Conservation (phyloP, 2,329 filamentous ascomycete genomes). For the Cryphonectria parasitica region DNA sequence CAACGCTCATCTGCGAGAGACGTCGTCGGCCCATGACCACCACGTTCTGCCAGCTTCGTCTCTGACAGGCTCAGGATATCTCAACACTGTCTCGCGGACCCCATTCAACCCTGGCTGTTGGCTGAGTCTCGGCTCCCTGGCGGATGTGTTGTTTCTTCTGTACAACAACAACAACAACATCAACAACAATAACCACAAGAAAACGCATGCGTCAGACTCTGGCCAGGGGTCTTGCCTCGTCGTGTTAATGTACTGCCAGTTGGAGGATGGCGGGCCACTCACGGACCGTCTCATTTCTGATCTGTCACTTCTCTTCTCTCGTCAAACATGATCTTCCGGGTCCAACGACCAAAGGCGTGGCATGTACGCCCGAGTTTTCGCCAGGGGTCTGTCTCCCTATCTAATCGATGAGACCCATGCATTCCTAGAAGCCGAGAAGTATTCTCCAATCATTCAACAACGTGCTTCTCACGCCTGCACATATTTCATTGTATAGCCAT, state of each 20-base stretch:
- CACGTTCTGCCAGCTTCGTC: constrained; percentile 22
- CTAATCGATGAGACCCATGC: constrained; percentile 13
- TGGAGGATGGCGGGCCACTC: background rate
- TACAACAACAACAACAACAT: background rate
- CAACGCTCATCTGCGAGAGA: constrained; percentile 9
- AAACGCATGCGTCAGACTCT: constrained; percentile 1
- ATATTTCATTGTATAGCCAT: constrained; percentile 10
- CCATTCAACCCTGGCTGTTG: background rate
- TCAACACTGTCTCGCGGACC: background rate
- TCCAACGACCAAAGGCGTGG: constrained; percentile 4
- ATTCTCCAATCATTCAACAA: constrained; percentile 27
- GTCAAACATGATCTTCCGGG: constrained; percentile 8
- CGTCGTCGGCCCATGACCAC: background rate
- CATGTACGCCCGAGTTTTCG: constrained; percentile 14
- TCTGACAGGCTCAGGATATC: constrained; percentile 22
- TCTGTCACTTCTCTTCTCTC: constrained; percentile 22
- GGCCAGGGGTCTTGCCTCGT: background rate
- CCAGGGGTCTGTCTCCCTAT: constrained; percentile 12
- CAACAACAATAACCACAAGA: background rate
- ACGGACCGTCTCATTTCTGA: constrained; percentile 17
- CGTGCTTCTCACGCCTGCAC: constrained; percentile 21
- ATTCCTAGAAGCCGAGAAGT: constrained; percentile 12
- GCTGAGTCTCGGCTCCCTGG: background rate
- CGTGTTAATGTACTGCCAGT: background rate
- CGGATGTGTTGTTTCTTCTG: background rate